These are phyloP conservation scores for Hypericum perforatum DNA, from an alignment of 345 rosid species.

Conservation along the genomic window DNA sequence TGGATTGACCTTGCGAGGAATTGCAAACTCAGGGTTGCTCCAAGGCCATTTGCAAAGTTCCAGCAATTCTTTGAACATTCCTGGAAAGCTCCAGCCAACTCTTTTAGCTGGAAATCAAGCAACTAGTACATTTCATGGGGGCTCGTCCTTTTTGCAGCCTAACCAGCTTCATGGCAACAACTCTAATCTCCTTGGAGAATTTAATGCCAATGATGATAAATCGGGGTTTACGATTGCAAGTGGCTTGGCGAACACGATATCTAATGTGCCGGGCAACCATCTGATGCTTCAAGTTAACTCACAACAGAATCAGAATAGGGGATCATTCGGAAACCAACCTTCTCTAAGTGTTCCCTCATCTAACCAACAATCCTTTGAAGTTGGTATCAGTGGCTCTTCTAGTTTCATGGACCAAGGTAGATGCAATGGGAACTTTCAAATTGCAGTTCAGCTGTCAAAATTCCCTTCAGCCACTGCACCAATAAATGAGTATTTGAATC, in stretches of 20 bases:
- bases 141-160: slow-evolving; percentile 34
- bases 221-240: slow-evolving; percentile 17
- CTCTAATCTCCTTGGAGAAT: slow-evolving; percentile 28
- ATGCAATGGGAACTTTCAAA: slow-evolving; percentile 39
- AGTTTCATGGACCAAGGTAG: slow-evolving; percentile 38
- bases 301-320: slow-evolving; percentile 22
- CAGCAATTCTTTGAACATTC: slow-evolving; percentile 28
- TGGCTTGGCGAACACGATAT: slow-evolving; percentile 29
- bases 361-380: slow-evolving; percentile 30
- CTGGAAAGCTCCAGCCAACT: slow-evolving; percentile 42
- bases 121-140: slow-evolving; percentile 32
- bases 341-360: slow-evolving; percentile 30
- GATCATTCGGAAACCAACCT: slow-evolving; percentile 32
- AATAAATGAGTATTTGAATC: slow-evolving; percentile 25
- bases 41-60: slow-evolving; percentile 35
- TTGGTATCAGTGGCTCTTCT: slow-evolving; percentile 27
- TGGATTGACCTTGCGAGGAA: slow-evolving; percentile 40
- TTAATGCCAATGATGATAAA: slow-evolving; percentile 27
- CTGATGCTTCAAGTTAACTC: slow-evolving; percentile 32
- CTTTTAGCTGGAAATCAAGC: slow-evolving; percentile 30
- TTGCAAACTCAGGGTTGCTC: slow-evolving; percentile 39
- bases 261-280: slow-evolving; percentile 32
- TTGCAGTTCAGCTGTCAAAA: slow-evolving; percentile 31
- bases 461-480: slow-evolving; percentile 42
- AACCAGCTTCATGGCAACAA: slow-evolving; percentile 39